Evolutionary conservation across 805 yeast species (phyloP), one percentile per base, ranked within the genome.

Genomic region (Hagleromyces aurorensis): DNA sequence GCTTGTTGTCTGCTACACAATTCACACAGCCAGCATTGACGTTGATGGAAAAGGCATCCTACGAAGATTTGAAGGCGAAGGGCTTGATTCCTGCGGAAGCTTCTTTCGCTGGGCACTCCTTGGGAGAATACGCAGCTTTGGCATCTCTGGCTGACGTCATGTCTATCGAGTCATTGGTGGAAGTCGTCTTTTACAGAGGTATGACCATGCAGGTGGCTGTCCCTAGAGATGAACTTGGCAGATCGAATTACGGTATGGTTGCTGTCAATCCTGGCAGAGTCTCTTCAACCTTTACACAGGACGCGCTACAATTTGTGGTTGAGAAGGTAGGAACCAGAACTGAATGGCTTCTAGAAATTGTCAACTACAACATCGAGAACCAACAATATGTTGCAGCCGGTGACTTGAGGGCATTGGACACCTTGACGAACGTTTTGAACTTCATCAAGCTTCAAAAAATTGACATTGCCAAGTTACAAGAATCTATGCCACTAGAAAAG

Each of bases 201-300:
- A 91, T 91, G 97, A 93, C 99, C 28, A 91, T 91, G 99, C 98
- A 91, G 69, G 98, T 91, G 44, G 98, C 98, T 27, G 99, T 91
- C 44, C 97, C 97, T 57, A 81, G 99, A 68, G 99, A 91, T 63
- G 73, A 77, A 33, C 57, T 64, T 29, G 99, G 99, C 28, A 81
- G 97, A 66, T 91, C 98, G 36, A 91, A 91, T 70, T 91, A 91
- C 55, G 97, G 97, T 70, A 91, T 91, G 99, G 75, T 85, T 68
- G 99, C 99, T 31, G 87, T 89, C 36, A 91, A 93, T 67, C 99
- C 99, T 52, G 72, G 93, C 40, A 78, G 99, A 64, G 80, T 91
- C 40, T 75, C 82, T 33, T 65, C 81, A 33, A 82, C 95, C 10
- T 91, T 91, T 69, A 72, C 74, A 52, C 97, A 91, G 61, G 80